Percentiles rank a stretch among this genome's conserved stretches.
Evolutionary conservation across 805 yeast genomes (phyloP).

Genomic region (Metschnikowia gelsemii): DNA sequence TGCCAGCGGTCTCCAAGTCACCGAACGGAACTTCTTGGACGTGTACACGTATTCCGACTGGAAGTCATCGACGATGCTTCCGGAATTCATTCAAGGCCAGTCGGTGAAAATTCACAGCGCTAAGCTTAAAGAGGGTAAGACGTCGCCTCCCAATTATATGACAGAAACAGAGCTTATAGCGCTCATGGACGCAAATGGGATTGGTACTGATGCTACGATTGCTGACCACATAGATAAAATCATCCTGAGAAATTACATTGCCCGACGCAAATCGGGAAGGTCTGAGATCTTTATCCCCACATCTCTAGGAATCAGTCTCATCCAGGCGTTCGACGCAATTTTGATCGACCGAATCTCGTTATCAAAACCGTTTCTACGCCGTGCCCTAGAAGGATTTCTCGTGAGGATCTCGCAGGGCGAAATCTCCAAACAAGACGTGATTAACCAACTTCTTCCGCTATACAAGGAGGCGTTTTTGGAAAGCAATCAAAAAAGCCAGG

Average conservation of each 20-base stretch:
- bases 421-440: conserved; percentile 51
- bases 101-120: conserved; percentile 53
- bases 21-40: conserved; percentile 74
- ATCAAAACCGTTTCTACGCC: conserved; percentile 85
- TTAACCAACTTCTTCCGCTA: conserved; percentile 51
- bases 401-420: conserved; percentile 67
- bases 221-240: conserved; percentile 95
- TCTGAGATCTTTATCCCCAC: conserved; percentile 67
- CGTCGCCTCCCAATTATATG: conserved; percentile 77
- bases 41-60: conserved; percentile 78
- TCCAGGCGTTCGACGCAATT: conserved; percentile 81
- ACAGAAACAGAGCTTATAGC: conserved; percentile 92
- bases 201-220: conserved; percentile 98
- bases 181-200: conserved; percentile 94
- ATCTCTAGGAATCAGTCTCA: conserved; percentile 77
- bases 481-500: conserved; percentile 19
- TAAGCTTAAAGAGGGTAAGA: conserved; percentile 67
- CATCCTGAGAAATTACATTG: conserved; percentile 62
- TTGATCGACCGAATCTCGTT: conserved; percentile 69
- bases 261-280: conserved; percentile 39
- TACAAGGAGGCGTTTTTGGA: conserved; percentile 58
- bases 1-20: conserved; percentile 72
- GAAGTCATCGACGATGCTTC: conserved; percentile 66
- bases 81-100: conserved; percentile 60
- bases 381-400: conserved; percentile 67